These are phyloP conservation scores for Neurospora cerealis DNA, from an alignment of 495 filamentous ascomycete genomes.

Conservation along the genomic window DNA sequence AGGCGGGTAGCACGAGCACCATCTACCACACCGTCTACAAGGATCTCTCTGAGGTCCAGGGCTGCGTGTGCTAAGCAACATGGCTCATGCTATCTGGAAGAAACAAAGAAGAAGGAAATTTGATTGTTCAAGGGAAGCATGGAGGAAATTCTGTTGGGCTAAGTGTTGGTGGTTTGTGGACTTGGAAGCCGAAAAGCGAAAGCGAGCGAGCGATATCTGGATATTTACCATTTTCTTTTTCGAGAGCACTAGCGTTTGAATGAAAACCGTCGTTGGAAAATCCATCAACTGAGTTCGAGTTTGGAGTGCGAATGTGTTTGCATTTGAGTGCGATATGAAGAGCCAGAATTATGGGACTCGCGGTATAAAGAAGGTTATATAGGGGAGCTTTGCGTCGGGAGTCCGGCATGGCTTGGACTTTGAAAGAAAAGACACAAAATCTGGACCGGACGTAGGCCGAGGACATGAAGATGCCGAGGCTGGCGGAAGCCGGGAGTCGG, in stretches of 20 bases:
- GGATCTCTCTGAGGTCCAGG: slow-evolving; percentile 16
- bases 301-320: background rate
- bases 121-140: background rate
- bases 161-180: background rate
- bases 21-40: slow-evolving; percentile 18
- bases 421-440: background rate
- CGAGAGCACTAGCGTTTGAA: background rate
- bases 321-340: background rate
- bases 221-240: background rate
- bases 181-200: background rate
- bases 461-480: background rate
- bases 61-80: background rate
- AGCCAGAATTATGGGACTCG: too few relatives aligned
- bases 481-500: background rate
- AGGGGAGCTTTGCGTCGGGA: background rate
- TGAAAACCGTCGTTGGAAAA: background rate
- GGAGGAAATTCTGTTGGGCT: background rate
- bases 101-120: background rate
- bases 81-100: background rate
- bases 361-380: background rate
- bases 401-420: background rate
- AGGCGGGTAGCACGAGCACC: slow-evolving; percentile 12
- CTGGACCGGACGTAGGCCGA: background rate
- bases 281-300: background rate
- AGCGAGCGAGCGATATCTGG: background rate